Base-by-base conservation (phyloP, 2,329 filamentous ascomycete genomes). In the Ascosphaera aggregata region DNA sequence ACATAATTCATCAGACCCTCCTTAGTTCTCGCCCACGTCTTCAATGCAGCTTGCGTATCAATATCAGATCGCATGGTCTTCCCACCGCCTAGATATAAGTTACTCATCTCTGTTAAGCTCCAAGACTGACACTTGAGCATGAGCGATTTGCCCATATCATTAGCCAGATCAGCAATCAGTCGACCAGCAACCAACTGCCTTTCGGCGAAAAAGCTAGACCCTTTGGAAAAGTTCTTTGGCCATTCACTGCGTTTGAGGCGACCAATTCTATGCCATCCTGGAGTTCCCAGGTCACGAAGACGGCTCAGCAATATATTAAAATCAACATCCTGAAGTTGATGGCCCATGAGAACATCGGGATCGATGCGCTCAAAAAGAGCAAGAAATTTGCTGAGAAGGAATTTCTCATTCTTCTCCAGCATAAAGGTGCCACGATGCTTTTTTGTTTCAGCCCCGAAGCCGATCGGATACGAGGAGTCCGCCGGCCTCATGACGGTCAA, bases 41-140 rank as follows among this genome's bases (percentile, higher is more conserved):
- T 85, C 41, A 98, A 62, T 2, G 82, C 84, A 39, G 65, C 73
- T 47, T 95, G 89, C 47, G 80, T 86, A 54, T 98, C 86, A 22
- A 98, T 61, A 30, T 98, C 89, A n/a, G n/a, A n/a, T 40, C 76
- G 72, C 34, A 89, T 77, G 34, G 65, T 65, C 51, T 76, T 76
- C 41, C 72, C 71, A 18, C 71, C 71, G 22, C 73, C 68, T 3
- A 98, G 73, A 47, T 94, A 92, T 13, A 95, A 67, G 45, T 76
- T 80, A 55, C 84, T 92, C 85, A 98, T 98, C 57, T 98, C 89
- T 2, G 86, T 91, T 56, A 98, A 66, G 55, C 80, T 93, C 89
- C 89, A 98, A 2, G 85, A 92, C 57, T 94, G 86, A 56, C 89
- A 98, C 60, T 92, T 93, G 49, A 71, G 76, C 86, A 95, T 95